Evolutionary conservation across 1,284 basidiomycete species (phyloP).

Genomic region (Microbotryomycetes sp.): DNA sequence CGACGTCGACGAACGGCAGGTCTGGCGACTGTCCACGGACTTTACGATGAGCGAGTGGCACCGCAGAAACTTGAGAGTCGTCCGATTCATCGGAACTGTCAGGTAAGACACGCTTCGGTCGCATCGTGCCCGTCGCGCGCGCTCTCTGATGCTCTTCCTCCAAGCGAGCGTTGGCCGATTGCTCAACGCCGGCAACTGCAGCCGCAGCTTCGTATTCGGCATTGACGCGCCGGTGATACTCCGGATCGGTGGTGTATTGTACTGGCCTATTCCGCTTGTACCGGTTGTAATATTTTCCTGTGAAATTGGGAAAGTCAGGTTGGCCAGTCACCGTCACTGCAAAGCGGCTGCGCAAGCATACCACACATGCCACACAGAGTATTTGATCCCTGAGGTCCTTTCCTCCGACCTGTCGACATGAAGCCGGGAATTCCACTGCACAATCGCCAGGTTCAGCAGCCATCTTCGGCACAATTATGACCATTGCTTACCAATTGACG

Average conservation of each 20-base stretch:
- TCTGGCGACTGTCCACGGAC: constrained; percentile 13
- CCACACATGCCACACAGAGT: constrained; percentile 86
- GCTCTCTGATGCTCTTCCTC: not conserved
- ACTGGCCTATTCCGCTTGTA: constrained; percentile 64
- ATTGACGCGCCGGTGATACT: constrained; percentile 17
- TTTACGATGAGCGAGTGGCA: not conserved
- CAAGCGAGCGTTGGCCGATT: not conserved
- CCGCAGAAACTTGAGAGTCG: constrained; percentile 12
- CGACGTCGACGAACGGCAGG: constrained; percentile 23
- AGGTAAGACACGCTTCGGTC: not conserved
- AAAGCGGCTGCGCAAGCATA: constrained; percentile 50
- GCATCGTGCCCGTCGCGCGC: not conserved
- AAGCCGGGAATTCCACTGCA: constrained; percentile 68
- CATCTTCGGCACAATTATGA: not conserved
- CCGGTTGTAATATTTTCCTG: constrained; percentile 78
- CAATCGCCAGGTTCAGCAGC: not conserved
- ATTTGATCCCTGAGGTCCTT: constrained; percentile 83
- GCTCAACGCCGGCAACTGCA: not conserved
- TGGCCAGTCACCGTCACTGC: too few species aligned
- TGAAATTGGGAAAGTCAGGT: not conserved
- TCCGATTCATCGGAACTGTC: constrained; percentile 8
- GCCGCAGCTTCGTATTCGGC: not conserved
- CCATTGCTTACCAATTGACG: constrained; percentile 54
- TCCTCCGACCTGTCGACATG: constrained; percentile 71
- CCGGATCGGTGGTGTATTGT: constrained; percentile 54